Evolutionary conservation across 179 eudicot species (phyloP), one percentile per base, ranked within the genome.

Genomic region (Spergularia azorica): DNA sequence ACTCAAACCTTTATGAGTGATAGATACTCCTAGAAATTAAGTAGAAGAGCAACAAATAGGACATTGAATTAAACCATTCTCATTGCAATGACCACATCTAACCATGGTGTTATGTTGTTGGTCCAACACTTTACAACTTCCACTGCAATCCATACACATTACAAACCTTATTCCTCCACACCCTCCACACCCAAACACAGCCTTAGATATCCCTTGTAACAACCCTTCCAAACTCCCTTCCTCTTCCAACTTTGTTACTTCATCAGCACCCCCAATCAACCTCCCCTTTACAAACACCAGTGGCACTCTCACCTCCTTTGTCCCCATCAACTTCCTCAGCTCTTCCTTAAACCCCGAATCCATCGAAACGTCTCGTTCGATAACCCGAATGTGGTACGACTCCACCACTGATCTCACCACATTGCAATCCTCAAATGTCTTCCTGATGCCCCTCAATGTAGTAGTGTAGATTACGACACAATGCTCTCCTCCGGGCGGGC

Each of bases 371-470:
- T 94, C 98, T 0, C 98, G 88, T 69, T 94, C 98, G 3, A 89
- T 50, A 78, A 89, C 41, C 68, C 82, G 84, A 67, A 90, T 78
- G 9, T 76, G 69, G 76, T 91, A 84, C 0, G 96, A 90, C 39
- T 87, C 96, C 2, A 94, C 50, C 21, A 82, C 81, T 0, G 91
- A 83, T 43, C 98, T 73, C 0, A 82, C 98, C 0, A 14, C 77
- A 71, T 92, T 90, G 76, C 98, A 94, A 11, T 89, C 96, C 92
- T 94, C 98, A 16, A 92, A 94, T 0, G 98, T 94, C 86, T 92
- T 94, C 79, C 98, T 82, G 21, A 94, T 92, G 0, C 98, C 98
- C 77, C 98, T 80, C 85, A 94, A 72, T 5, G 97, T 92, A 0
- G 98, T 94, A 0, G 96, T 92, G 88, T 92, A 94, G 0, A 91